These are phyloP conservation scores for Collybia sordida DNA, from an alignment of 768 basidiomycete species.

Conservation along the genomic window DNA sequence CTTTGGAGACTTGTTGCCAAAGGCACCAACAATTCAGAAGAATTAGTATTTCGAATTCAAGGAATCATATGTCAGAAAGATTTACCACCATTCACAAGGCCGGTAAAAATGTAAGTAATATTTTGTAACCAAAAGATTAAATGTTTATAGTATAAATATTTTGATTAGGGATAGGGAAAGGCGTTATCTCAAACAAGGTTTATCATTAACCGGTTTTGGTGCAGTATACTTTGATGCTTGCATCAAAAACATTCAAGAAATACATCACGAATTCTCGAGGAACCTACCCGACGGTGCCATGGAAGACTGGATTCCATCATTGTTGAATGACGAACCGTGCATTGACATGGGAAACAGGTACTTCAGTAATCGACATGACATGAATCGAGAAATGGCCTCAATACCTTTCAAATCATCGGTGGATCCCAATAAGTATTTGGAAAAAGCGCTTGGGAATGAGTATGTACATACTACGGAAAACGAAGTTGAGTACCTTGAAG, in stretches of 20 bases:
- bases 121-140: too few species aligned
- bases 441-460: not conserved
- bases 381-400: not conserved
- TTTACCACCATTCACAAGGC: too few species aligned
- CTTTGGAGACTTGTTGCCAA: too few species aligned
- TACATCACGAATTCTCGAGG: too few species aligned
- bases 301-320: not conserved
- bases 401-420: not conserved
- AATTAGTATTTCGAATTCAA: too few species aligned
- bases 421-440: not conserved
- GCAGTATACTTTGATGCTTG: not conserved
- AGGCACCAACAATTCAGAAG: too few species aligned
- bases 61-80: too few species aligned
- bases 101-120: too few species aligned
- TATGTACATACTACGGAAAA: not conserved
- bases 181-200: not conserved
- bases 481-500: constrained; percentile 1
- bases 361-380: not conserved
- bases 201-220: not conserved
- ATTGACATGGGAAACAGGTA: not conserved
- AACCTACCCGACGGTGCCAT: not conserved
- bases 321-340: not conserved
- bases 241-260: not conserved
- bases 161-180: too few species aligned
- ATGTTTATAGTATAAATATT: too few species aligned